Base-by-base conservation (phyloP, 1,284 basidiomycete species). In the Bjerkandera adusta region DNA sequence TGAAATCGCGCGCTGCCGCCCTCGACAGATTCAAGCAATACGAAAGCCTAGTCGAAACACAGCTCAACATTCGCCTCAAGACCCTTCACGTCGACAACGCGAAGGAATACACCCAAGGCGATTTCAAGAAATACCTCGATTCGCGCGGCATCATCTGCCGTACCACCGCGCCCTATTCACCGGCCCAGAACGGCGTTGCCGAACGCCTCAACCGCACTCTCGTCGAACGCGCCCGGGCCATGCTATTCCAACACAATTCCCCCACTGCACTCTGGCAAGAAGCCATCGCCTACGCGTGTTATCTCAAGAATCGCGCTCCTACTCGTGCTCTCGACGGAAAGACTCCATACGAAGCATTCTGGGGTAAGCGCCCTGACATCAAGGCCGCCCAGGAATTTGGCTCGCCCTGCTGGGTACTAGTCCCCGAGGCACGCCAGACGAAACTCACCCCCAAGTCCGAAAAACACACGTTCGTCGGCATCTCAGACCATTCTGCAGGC, bases 131-230 rank as follows among this genome's bases (percentile, higher is more conserved):
- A 1, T 47, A 47, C 27, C 22, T 36, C 15, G 26, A 30, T 2
- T 7, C 20, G 7, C 29, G 39, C 5, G 48, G 51, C 2, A 50
- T 49, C 10, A 18, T 34, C 1, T 7, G 43, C 20, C 24, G 45
- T 13, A 26, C 43, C 18, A 51, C 52, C 13, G 25, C 47, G 0
- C 50, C 51, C 10, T 44, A 54, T 20, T 45, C 50, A 3, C 50
- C 50, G 7, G 38, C 46, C 15, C 57, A 65, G 21, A 65, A 65
- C 46, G 61, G 65, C 4, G 49, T 60, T 11, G 56, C 62, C 7
- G 62, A 65, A 53, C 38, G 55, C 1, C 48, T 58, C 0, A 64
- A 66, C 43, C 47, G 60, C 8, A 61, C 51, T 1, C 36, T 67
- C 0, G 16, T 60, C 18, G 62, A 62, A 32, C 43, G 48, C 13